Percentiles rank a stretch among this genome's conserved stretches.
These are phyloP conservation scores for Saturnispora kantuleensis DNA, from an alignment of 805 yeast species.

Conservation along the genomic window DNA sequence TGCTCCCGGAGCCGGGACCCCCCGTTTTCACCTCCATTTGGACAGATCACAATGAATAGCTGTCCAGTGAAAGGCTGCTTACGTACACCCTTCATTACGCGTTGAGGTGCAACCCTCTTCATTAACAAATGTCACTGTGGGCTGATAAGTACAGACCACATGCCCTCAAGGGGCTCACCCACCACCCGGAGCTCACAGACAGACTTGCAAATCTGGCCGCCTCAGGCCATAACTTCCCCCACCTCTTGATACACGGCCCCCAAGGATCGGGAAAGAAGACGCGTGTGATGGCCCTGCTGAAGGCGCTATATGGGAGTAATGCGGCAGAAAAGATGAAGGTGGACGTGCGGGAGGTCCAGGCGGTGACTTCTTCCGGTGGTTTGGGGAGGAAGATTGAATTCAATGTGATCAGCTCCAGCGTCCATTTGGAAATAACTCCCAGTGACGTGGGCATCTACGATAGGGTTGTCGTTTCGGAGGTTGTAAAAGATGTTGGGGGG, in stretches of 20 bases:
- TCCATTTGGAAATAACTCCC: conserved; percentile 92
- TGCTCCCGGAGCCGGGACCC: background rate
- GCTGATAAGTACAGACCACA: conserved; percentile 89
- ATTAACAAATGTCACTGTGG: conserved; percentile 74
- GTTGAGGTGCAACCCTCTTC: no score
- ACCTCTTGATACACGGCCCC: conserved; percentile 86
- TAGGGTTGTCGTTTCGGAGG: conserved; percentile 87
- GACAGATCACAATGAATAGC: background rate
- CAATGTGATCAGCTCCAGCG: conserved; percentile 84
- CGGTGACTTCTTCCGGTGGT: conserved; percentile 51
- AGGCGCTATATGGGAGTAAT: conserved; percentile 73
- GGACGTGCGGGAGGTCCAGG: conserved; percentile 49
- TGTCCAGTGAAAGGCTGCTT: no score
- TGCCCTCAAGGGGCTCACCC: conserved; percentile 51
- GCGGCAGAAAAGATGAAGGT: conserved; percentile 72
- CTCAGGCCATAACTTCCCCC: conserved; percentile 79
- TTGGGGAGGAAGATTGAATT: conserved; percentile 76
- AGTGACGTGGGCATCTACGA: conserved; percentile 95
- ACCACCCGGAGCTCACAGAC: conserved; percentile 54
- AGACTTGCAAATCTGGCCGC: conserved; percentile 41
- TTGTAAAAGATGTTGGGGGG: conserved; percentile 89
- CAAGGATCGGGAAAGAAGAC: conserved; percentile 97
- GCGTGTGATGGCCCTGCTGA: conserved; percentile 68
- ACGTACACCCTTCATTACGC: background rate
- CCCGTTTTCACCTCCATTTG: conserved; percentile 4